A percentile compares a stretch with the other conserved stretches of the same genome.
These are phyloP conservation scores for Maudiozyma saulgeensis DNA, from an alignment of 805 yeast genomes.

Conservation along the genomic window DNA sequence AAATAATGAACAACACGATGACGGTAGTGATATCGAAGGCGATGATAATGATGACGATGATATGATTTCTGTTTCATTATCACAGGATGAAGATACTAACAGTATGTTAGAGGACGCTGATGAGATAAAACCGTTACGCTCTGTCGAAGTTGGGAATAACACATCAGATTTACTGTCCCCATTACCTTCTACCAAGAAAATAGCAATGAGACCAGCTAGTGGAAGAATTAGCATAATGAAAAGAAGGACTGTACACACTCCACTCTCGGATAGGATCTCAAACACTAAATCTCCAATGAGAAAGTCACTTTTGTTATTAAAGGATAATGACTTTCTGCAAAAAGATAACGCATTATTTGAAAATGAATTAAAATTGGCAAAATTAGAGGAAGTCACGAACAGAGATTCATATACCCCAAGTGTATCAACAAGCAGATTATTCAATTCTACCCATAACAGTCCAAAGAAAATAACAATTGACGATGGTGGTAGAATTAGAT, in stretches of 20 bases:
- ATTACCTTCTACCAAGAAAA: constrained; percentile 7
- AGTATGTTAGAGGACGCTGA: not conserved
- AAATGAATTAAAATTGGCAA: constrained; percentile 13
- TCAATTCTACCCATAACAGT: constrained; percentile 15
- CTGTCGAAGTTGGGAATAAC: not conserved
- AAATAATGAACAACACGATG: not conserved
- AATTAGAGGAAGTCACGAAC: constrained; percentile 9
- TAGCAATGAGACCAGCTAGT: constrained; percentile 22
- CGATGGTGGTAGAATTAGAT: constrained; percentile 4
- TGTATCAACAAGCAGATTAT: constrained; percentile 19
- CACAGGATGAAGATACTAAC: not conserved
- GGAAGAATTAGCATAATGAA: constrained; percentile 26
- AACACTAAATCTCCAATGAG: not conserved
- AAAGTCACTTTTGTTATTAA: not conserved
- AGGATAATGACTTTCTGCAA: constrained; percentile 10
- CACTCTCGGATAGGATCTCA: not conserved
- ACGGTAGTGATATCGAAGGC: too few relatives aligned
- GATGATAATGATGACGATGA: not conserved
- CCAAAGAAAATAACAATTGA: not conserved
- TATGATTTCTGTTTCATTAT: not conserved
- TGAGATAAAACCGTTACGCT: not conserved
- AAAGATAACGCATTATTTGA: constrained; percentile 15
- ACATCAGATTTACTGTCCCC: not conserved
- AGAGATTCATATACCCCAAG: constrained; percentile 11
- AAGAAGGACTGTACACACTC: constrained; percentile 6